phyloP scores from a whole-genome alignment of 164 flowering plant genomes.

The Kingdonia uniflora region DNA sequence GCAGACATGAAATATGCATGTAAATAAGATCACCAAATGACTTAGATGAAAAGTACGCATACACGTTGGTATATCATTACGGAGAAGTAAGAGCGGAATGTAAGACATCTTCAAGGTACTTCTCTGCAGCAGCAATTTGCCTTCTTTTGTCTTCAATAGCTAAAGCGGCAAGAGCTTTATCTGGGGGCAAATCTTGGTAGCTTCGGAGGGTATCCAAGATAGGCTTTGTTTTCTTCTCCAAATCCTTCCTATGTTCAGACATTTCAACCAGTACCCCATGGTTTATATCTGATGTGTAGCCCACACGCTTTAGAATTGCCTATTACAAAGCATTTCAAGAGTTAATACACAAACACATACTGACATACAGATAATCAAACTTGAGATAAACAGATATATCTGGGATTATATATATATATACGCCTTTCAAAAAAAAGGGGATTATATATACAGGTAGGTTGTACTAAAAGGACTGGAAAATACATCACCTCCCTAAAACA shows the following conservation, averaged over 20 bases:
- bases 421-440: too few species aligned
- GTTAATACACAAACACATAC: too few species aligned
- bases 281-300: slow-evolving; percentile 82
- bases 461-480: too few species aligned
- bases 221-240: slow-evolving; percentile 88
- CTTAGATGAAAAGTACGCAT: neutral
- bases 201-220: slow-evolving; percentile 85
- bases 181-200: slow-evolving; percentile 98
- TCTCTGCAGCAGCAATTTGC: slow-evolving; percentile 87
- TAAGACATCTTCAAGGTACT: slow-evolving; percentile 79
- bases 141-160: slow-evolving; percentile 93
- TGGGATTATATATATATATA: too few species aligned
- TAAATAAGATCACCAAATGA: too few species aligned
- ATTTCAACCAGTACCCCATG: slow-evolving; percentile 85
- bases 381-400: too few species aligned
- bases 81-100: slow-evolving; percentile 60
- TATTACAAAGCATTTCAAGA: slow-evolving; percentile 15
- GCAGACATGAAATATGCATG: too few species aligned
- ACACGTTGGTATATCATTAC: slow-evolving; percentile 8
- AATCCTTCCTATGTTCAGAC: slow-evolving; percentile 80
- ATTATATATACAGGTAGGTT: too few species aligned
- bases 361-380: too few species aligned
- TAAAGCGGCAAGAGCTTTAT: slow-evolving; percentile 85
- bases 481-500: too few species aligned
- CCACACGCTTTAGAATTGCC: slow-evolving; percentile 78